These are phyloP conservation scores for Sporisorium exsertum DNA, from an alignment of 1,284 basidiomycete genomes.

Conservation along the genomic window DNA sequence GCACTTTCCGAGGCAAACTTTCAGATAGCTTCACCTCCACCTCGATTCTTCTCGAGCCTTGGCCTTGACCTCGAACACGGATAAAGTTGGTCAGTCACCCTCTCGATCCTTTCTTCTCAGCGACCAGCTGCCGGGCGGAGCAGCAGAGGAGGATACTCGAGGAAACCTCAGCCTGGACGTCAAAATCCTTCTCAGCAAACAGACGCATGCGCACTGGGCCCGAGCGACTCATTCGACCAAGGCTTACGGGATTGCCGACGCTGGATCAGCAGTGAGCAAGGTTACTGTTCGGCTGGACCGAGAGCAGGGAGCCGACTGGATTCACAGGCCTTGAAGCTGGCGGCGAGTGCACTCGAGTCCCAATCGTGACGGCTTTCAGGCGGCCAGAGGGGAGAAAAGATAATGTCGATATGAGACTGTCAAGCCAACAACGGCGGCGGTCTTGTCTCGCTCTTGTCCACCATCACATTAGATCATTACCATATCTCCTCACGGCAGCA, in stretches of 20 bases:
- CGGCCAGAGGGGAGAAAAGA: not conserved
- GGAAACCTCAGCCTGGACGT: not conserved
- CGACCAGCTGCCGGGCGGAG: too few relatives aligned
- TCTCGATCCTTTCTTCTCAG: too few relatives aligned
- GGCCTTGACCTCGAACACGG: too few relatives aligned
- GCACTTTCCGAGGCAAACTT: conserved; percentile 2
- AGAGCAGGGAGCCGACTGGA: not conserved
- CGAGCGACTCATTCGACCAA: not conserved
- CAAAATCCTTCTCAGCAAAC: not conserved
- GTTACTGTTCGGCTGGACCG: conserved; percentile 5
- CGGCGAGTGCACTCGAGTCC: not conserved
- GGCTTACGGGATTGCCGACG: conserved; percentile 1
- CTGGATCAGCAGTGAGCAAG: not conserved
- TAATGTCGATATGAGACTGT: not conserved
- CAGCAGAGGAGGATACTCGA: too few relatives aligned
- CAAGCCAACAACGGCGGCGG: not conserved
- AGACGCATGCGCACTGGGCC: not conserved
- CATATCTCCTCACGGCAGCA: not conserved
- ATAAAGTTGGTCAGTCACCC: too few relatives aligned
- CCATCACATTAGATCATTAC: not conserved
- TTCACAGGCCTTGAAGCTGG: not conserved
- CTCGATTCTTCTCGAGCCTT: too few relatives aligned
- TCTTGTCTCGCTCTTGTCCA: not conserved
- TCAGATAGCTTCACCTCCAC: not conserved
- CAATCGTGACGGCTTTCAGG: not conserved